Base-by-base conservation (phyloP, 768 basidiomycete species). In the Leccinum rimulosum region DNA sequence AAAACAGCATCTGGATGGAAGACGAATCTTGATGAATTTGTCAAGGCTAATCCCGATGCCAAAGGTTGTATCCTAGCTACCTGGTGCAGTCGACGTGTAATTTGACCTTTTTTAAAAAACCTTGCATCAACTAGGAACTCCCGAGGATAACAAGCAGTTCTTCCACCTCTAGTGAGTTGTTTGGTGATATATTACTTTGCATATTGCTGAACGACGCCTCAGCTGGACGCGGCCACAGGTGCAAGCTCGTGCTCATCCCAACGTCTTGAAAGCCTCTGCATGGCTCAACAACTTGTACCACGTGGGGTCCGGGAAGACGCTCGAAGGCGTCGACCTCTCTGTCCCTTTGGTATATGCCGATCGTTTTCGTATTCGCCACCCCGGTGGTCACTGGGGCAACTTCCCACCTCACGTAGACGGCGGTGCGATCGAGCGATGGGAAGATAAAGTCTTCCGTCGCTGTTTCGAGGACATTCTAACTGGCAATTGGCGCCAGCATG, bases 361-460 rank as follows among this genome's bases (percentile, higher is more conserved):
- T 68, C 77, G 88, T 35, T 86, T 89, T 70, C 82, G 88, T 35
- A 90, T 91, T 61, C 79, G 90, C 55, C 83, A 84, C 59, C 85
- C 89, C 1, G 88, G 87, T 17, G 72, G 74, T 27, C 63, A 72
- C 50, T 91, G 88, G 85, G 66, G 74, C 48, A 62, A 71, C 3
- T 82, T 85, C 58, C 79, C 80, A 4, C 82, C 82, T 6, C 84
- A 84, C 58, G 71, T 83, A 27, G 83, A 84, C 57, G 73, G 83
- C 68, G 89, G 89, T 8, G 73, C 82, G 0, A 84, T 91, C 28
- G 91, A 94, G 70, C 79, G 92, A 12, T 88, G 86, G 87, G 84
- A 88, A 71, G 86, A 90, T 69, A 70, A 77, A 1, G 68, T 64
- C 6, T 86, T 84, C 72, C 76, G 85, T 52, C 75, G 73, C 5